Evolutionary conservation across 2,329 filamentous ascomycete genomes (phyloP).

Genomic region (Mycosphaerella arachidis): DNA sequence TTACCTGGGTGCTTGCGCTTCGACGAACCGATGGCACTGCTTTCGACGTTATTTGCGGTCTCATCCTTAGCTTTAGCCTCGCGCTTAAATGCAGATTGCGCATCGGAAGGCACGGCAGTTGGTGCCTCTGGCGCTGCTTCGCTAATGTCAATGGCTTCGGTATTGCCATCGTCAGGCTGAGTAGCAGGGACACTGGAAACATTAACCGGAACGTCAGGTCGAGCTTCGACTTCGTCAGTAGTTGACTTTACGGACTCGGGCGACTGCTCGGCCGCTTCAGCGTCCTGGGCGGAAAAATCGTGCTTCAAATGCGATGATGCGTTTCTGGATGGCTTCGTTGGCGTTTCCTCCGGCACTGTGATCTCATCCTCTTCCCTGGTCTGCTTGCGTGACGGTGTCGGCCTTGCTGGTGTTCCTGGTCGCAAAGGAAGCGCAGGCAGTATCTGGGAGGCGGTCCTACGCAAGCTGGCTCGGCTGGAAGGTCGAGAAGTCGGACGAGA

Average conservation of each 20-base stretch:
- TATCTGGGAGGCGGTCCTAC: conserved; percentile 30
- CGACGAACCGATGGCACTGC: conserved; percentile 19
- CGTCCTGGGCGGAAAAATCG: conserved; percentile 1
- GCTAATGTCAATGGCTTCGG: not conserved
- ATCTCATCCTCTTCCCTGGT: conserved; percentile 17
- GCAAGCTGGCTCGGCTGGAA: conserved; percentile 34
- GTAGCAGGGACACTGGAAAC: not conserved
- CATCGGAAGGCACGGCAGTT: not conserved
- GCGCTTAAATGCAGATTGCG: conserved; percentile 9
- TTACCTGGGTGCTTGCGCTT: conserved; percentile 43
- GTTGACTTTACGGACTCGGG: not conserved
- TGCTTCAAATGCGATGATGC: conserved; percentile 18
- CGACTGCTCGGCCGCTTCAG: not conserved
- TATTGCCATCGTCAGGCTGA: not conserved
- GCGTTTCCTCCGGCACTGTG: conserved; percentile 17
- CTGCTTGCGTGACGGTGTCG: conserved; percentile 29
- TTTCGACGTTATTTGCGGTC: conserved; percentile 16
- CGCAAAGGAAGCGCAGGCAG: conserved; percentile 38
- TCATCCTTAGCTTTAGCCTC: conserved; percentile 10
- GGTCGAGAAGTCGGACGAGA: conserved; percentile 29
- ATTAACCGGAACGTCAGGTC: not conserved
- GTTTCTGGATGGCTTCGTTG: conserved; percentile 17
- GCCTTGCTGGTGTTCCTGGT: conserved; percentile 35
- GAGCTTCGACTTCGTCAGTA: not conserved
- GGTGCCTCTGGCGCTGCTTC: not conserved